phyloP scores from a whole-genome alignment of 2,329 filamentous ascomycete species.

The Fusarium pseudoanthophilum region DNA sequence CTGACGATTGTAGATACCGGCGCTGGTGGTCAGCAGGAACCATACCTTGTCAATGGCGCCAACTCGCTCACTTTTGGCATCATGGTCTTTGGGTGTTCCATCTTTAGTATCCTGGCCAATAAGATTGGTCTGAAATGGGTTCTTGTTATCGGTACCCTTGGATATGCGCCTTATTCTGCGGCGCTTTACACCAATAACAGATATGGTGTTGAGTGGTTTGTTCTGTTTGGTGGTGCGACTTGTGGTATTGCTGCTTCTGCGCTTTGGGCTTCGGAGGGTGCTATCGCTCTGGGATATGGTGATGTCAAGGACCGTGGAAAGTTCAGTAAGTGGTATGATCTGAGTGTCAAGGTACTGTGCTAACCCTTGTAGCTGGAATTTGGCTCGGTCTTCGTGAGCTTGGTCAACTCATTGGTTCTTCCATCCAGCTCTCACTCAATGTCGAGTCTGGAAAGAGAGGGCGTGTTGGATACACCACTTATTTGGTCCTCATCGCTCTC shows the following conservation, averaged over 20 bases:
- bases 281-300: constrained; percentile 61
- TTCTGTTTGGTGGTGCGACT: constrained; percentile 59
- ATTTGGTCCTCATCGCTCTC: constrained; percentile 40
- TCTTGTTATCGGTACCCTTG: constrained; percentile 57
- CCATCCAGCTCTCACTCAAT: constrained; percentile 63
- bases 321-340: constrained; percentile 42
- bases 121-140: constrained; percentile 60
- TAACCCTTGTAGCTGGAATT: constrained; percentile 54
- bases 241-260: constrained; percentile 62
- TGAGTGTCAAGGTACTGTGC: accelerated
- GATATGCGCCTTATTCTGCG: constrained; percentile 61
- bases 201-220: constrained; percentile 63
- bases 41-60: constrained; percentile 54
- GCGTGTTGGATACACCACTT: constrained; percentile 39
- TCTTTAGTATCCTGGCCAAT: constrained; percentile 58
- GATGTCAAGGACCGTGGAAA: constrained; percentile 59
- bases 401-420: constrained; percentile 62
- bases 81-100: constrained; percentile 57
- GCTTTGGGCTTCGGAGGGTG: constrained; percentile 63
- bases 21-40: constrained; percentile 63
- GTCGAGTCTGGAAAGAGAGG: constrained; percentile 52
- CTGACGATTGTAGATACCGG: constrained; percentile 52
- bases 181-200: constrained; percentile 62
- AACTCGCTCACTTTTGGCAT: constrained; percentile 49
- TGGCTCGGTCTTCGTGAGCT: constrained; percentile 65